Evolutionary conservation across 345 rosid genomes (phyloP), one percentile per base, ranked within the genome.

Genomic region (Syzygium aromaticum): DNA sequence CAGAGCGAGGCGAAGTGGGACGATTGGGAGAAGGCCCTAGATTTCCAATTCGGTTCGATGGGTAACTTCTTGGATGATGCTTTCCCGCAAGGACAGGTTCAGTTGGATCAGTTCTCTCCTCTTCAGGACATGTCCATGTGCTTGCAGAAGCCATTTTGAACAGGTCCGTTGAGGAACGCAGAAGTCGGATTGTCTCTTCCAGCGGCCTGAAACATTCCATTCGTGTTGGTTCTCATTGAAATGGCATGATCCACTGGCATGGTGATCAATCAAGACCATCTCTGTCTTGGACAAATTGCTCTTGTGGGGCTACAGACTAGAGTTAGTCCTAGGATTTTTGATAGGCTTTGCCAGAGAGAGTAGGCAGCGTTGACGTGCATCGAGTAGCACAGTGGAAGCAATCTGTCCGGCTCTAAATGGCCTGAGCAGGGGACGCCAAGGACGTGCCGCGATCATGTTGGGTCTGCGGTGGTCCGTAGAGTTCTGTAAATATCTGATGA

Each of bases 1-100:
- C 92, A 93, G 87, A 95, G 97, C 51, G 91, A 92, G 40, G 91
- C 91, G 13, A 92, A 89, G 52, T 92, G 96, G 96, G 49, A 86
- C 14, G 91, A 87, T 63, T 52, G 89, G 2, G 89, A 87, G 1
- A 87, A 82, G 38, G 90, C 83, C 8, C 89, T 91, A 1, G 91
- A 92, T 86, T 90, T 92, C 17, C 85, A 91, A 87, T 92, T 94
- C 83, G 63, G 61, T 85, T 90, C 89, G 86, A 52, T 89, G 23
- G 92, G 90, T 17, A 54, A 84, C 12, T 90, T 93, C 67, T 92
- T 89, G 52, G 94, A 95, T 86, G 94, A 94, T 89, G 90, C 89
- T 51, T 92, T 94, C 89, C 89, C 92, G 8, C 96, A 90, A 86
- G 77, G 87, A 63, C 89, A 92, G 86, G 93, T 88, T 54, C 94